Percentiles rank a stretch among this genome's conserved stretches.
These are phyloP conservation scores for Hyaloraphidium curvatum DNA, from an alignment of 192 early-diverging fungal species.

Conservation along the genomic window DNA sequence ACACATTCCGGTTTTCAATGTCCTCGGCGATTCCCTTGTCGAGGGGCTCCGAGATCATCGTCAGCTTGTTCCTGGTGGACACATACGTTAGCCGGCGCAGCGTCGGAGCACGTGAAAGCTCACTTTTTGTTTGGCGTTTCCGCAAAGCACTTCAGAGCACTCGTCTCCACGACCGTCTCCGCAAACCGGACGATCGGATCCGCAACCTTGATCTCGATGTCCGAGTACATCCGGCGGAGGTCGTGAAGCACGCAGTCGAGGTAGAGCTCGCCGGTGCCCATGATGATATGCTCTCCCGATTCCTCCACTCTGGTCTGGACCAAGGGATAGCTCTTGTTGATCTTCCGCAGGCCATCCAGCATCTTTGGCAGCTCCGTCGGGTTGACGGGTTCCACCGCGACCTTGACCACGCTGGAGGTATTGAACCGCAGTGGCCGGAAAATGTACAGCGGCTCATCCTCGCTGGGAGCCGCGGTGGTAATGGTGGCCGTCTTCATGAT, in stretches of 20 bases:
- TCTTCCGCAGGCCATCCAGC: slow-evolving; percentile 88
- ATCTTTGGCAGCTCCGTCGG: slow-evolving; percentile 96
- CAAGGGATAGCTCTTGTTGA: slow-evolving; percentile 88
- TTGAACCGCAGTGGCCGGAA: slow-evolving; percentile 67
- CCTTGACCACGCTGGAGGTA: slow-evolving; percentile 73
- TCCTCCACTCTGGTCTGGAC: slow-evolving; percentile 84
- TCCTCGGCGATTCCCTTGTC: slow-evolving; percentile 82
- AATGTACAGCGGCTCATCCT: slow-evolving; percentile 55
- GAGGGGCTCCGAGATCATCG: slow-evolving; percentile 86
- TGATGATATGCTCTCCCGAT: slow-evolving; percentile 85
- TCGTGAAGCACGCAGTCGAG: slow-evolving; percentile 95
- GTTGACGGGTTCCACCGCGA: slow-evolving; percentile 93
- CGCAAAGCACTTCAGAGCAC: slow-evolving; percentile 83
- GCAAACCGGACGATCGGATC: slow-evolving; percentile 92
- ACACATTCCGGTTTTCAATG: slow-evolving; percentile 62
- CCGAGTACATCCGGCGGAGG: slow-evolving; percentile 74
- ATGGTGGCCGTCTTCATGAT: slow-evolving; percentile 94
- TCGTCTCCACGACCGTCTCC: slow-evolving; percentile 89
- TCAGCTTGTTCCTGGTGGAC: slow-evolving; percentile 65
- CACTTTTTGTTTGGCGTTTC: slow-evolving; percentile 97
- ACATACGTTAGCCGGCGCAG: background rate
- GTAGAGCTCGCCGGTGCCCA: slow-evolving; percentile 90
- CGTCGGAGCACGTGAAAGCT: background rate
- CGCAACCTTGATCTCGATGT: slow-evolving; percentile 95
- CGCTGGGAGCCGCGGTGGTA: slow-evolving; percentile 30